phyloP scores from a whole-genome alignment of 176 grass and related monocot genomes.

The Oryza meridionalis region DNA sequence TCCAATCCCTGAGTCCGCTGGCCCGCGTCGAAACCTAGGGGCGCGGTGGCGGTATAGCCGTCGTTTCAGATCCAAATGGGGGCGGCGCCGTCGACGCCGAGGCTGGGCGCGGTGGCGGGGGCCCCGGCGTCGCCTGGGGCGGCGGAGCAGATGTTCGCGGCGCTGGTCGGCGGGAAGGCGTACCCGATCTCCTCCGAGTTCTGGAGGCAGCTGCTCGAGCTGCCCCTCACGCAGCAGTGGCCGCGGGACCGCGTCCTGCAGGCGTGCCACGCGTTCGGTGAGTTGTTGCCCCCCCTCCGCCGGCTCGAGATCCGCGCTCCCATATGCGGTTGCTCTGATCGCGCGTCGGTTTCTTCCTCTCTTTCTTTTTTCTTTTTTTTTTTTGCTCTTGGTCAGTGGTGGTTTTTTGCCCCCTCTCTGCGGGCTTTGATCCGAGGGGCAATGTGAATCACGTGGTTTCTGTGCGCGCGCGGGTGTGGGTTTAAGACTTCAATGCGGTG shows the following conservation, averaged over 20 bases:
- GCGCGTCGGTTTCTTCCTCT: background rate
- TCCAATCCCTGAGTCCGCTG: background rate
- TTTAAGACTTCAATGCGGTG: slow-evolving; percentile 3
- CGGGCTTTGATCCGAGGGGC: slow-evolving; percentile 16
- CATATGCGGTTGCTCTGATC: background rate
- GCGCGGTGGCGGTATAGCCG: background rate
- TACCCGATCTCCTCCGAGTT: slow-evolving; percentile 91
- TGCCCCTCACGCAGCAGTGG: slow-evolving; percentile 91
- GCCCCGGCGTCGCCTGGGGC: slow-evolving; percentile 41
- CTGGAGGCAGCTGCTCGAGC: slow-evolving; percentile 90
- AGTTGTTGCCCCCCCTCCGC: background rate
- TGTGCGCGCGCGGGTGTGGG: background rate
- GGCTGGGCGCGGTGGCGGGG: slow-evolving; percentile 41
- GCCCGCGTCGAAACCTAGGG: slow-evolving; percentile 54
- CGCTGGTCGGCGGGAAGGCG: slow-evolving; percentile 73
- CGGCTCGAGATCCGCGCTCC: slow-evolving; percentile 38
- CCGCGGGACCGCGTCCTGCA: slow-evolving; percentile 88
- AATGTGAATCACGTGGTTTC: slow-evolving; percentile 44
- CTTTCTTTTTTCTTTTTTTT: background rate
- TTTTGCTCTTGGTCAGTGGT: background rate
- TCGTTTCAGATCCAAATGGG: slow-evolving; percentile 72
- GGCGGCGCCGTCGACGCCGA: slow-evolving; percentile 84
- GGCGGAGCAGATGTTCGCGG: slow-evolving; percentile 81
- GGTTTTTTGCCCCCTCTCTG: background rate
- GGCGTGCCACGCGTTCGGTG: slow-evolving; percentile 88